These are phyloP conservation scores for Coemansia guatemalensis DNA, from an alignment of 192 early-diverging fungal genomes.

Conservation along the genomic window DNA sequence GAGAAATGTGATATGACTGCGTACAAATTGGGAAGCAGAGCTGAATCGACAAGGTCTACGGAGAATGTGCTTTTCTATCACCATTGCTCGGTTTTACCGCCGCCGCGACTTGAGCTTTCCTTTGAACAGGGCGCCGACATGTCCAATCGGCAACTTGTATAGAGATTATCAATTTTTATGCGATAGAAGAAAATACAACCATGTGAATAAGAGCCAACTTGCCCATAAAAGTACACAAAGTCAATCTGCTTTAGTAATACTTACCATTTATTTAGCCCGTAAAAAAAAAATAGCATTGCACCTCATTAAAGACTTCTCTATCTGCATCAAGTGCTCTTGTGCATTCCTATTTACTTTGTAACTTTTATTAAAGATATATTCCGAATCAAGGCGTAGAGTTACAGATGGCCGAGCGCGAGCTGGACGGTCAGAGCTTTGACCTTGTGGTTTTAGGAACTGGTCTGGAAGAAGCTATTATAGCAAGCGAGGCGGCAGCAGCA, in stretches of 20 bases:
- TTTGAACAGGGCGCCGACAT: too few relatives aligned
- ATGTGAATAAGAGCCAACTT: neutral
- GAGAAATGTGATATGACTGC: neutral
- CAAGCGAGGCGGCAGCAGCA: slow-evolving; percentile 69
- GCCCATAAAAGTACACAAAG: slow-evolving; percentile 3
- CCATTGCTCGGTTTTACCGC: too few relatives aligned
- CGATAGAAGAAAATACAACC: neutral
- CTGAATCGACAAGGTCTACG: slow-evolving; percentile 24
- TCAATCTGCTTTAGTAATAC: too few relatives aligned
- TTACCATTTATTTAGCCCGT: too few relatives aligned
- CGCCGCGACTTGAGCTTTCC: too few relatives aligned
- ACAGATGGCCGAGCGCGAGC: slow-evolving; percentile 9
- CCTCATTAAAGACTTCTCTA: neutral
- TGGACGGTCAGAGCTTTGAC: slow-evolving; percentile 65
- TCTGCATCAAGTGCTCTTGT: too few relatives aligned
- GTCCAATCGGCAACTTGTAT: too few relatives aligned
- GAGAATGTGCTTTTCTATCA: slow-evolving; percentile 12
- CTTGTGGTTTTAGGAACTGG: slow-evolving; percentile 87
- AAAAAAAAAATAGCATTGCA: too few relatives aligned
- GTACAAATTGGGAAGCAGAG: slow-evolving; percentile 6
- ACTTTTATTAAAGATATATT: too few relatives aligned
- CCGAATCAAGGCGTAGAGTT: too few relatives aligned
- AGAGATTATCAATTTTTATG: too few relatives aligned
- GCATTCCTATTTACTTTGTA: too few relatives aligned
- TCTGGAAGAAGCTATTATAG: slow-evolving; percentile 73